phyloP scores from a whole-genome alignment of 78 protist genomes.

The Cavenderia fasciculata region DNA sequence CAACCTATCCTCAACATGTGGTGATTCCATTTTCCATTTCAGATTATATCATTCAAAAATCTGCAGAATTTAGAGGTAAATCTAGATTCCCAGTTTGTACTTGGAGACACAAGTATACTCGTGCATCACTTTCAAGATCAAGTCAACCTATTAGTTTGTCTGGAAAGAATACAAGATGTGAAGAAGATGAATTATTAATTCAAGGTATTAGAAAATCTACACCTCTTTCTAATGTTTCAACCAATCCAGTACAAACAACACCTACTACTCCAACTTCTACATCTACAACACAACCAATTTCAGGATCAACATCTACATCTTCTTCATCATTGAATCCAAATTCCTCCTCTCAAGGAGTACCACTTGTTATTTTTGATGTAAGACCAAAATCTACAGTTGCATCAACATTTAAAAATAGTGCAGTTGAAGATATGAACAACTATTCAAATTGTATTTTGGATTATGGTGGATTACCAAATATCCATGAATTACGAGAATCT shows the following conservation, averaged over 20 bases:
- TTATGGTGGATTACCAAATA: slow-evolving; percentile 83
- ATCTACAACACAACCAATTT: slow-evolving; percentile 5
- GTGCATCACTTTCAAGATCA: slow-evolving; percentile 80
- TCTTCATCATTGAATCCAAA: slow-evolving; percentile 2
- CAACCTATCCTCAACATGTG: slow-evolving; percentile 81
- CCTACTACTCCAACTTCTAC: not conserved
- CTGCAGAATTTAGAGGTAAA: slow-evolving; percentile 66
- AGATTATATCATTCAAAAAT: slow-evolving; percentile 56
- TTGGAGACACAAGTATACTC: slow-evolving; percentile 75
- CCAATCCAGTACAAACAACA: not conserved
- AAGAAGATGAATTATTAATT: slow-evolving; percentile 73
- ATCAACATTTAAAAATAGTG: not conserved
- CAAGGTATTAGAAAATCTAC: slow-evolving; percentile 68
- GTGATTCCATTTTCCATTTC: slow-evolving; percentile 79
- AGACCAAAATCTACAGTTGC: slow-evolving; percentile 72
- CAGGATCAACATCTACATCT: not conserved
- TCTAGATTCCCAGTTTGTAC: slow-evolving; percentile 86
- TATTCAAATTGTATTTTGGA: slow-evolving; percentile 76
- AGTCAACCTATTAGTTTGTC: slow-evolving; percentile 38
- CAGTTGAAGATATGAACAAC: slow-evolving; percentile 18
- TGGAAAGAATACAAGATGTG: slow-evolving; percentile 35
- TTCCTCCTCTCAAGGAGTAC: not conserved
- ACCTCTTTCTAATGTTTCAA: slow-evolving; percentile 18
- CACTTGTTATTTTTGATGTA: slow-evolving; percentile 79
- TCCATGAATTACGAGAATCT: slow-evolving; percentile 87